Evolutionary conservation across 2,329 filamentous ascomycete genomes (phyloP), one percentile per base, ranked within the genome.

Genomic region (Aaosphaeria arxii): DNA sequence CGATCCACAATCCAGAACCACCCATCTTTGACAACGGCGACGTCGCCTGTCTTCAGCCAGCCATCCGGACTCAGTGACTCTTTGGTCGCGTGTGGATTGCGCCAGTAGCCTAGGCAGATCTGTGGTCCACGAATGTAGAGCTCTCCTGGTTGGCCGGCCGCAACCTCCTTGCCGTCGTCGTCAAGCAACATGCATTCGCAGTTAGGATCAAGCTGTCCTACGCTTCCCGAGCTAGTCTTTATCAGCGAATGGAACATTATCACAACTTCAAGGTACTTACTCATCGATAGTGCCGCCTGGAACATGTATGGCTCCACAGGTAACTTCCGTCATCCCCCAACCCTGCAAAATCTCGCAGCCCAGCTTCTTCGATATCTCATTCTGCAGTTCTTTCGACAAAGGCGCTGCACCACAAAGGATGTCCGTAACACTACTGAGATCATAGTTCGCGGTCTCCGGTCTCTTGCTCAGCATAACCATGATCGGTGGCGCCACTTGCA

Each of bases 381-480:
- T 72, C 55, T 72, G 70, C 35, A 74, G 54, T 43, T 74, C 71
- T 46, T 70, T 72, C 1, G 64, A 64, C n/a, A 75, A 47, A 5
- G 72, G 72, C 35, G 72, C 72, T 2, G 70, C 71, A 36, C 72
- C 73, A 42, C 70, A 74, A 4, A 74, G 57, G 6, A 73, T 65
- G 47, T 71, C 63, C 6, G 62, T 63, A 13, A 75, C 59, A 42
- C 69, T 71, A 44, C 62, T 70, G 11, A 75, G 50, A 51, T 74
- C 64, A 41, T 72, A 74, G 30, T 70, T 68, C 4, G 57, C 51
- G 5, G 71, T 74, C 47, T 74, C 71, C 1, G 71, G 67, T 38
- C 72, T 54, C 57, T 75, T 75, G 45, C 62, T 68, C 45, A 75
- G 56, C 71, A 74, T 74, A 32, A 75, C 64, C 54, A 75, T 60